These are phyloP conservation scores for Cadophora sp. DNA, from an alignment of 2,329 filamentous ascomycete species.

Conservation along the genomic window DNA sequence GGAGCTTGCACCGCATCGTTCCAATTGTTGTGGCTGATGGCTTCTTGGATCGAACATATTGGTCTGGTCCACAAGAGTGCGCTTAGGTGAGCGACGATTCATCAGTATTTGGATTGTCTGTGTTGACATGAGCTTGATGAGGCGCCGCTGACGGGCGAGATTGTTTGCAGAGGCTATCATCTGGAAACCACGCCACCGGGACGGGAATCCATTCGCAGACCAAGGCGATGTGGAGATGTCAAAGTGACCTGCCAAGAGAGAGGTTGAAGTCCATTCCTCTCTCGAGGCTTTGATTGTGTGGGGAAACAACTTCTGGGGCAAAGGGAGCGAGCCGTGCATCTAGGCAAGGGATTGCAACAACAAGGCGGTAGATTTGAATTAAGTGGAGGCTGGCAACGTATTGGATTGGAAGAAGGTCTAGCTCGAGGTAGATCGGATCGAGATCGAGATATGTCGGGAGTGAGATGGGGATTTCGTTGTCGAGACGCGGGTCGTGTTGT, in stretches of 20 bases:
- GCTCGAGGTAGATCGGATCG: not conserved
- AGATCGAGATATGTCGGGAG: not conserved
- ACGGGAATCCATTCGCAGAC: not conserved
- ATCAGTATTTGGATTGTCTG: not conserved
- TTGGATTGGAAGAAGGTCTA: not conserved
- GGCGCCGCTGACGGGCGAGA: not conserved
- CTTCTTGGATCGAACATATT: not conserved
- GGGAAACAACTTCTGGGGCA: not conserved
- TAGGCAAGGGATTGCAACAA: not conserved
- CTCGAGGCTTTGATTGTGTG: not conserved
- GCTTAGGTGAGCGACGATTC: not conserved
- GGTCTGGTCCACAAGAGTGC: not conserved
- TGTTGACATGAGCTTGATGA: not conserved
- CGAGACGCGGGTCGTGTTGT: not conserved
- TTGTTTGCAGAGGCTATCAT: not conserved
- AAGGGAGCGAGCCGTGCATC: not conserved
- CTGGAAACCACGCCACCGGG: not conserved
- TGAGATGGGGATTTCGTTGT: not conserved
- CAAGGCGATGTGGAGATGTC: not conserved
- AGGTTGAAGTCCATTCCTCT: not conserved
- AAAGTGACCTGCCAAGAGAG: not conserved
- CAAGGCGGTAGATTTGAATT: not conserved
- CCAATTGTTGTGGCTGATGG: not conserved
- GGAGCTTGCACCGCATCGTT: not conserved
- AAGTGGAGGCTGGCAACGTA: not conserved